These are phyloP conservation scores for Pulveroboletus sp. DNA, from an alignment of 768 basidiomycete species.

Conservation along the genomic window DNA sequence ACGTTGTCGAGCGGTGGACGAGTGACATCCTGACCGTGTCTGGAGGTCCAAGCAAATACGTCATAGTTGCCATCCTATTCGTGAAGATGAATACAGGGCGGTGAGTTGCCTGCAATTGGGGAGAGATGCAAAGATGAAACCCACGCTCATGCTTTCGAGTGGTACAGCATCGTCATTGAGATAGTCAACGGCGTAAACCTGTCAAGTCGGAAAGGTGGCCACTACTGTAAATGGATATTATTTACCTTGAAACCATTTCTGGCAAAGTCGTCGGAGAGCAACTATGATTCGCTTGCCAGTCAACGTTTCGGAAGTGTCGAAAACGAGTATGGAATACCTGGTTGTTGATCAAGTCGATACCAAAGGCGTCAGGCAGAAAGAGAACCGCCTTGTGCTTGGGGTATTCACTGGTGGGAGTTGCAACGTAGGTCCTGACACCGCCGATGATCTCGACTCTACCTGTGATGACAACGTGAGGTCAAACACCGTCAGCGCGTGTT, in stretches of 20 bases:
- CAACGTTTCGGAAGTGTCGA: not conserved
- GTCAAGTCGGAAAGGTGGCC: not conserved
- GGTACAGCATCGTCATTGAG: conserved; percentile 22
- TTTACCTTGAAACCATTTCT: conserved; percentile 35
- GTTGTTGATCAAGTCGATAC: conserved; percentile 42
- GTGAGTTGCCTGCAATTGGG: not conserved
- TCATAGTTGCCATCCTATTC: conserved; percentile 18
- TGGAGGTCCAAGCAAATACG: conserved; percentile 33
- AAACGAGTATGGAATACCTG: conserved; percentile 29
- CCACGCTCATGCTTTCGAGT: conserved; percentile 3
- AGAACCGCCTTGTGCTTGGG: conserved; percentile 54
- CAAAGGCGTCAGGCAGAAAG: conserved; percentile 51
- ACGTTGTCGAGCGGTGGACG: conserved; percentile 54
- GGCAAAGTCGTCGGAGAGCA: conserved; percentile 42
- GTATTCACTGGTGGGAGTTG: conserved; percentile 47
- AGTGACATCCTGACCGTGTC: conserved; percentile 37
- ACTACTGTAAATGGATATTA: not conserved
- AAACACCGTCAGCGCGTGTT: not conserved
- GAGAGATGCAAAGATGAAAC: not conserved
- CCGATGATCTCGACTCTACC: conserved; percentile 41
- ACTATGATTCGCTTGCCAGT: conserved; percentile 19
- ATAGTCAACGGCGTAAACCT: conserved; percentile 25
- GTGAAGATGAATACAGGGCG: not conserved
- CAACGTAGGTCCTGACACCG: conserved; percentile 49
- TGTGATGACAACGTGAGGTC: conserved; percentile 13